These are phyloP conservation scores for Ophryocystis elektroscirrha DNA, from an alignment of 169 alveolate species.

Conservation along the genomic window DNA sequence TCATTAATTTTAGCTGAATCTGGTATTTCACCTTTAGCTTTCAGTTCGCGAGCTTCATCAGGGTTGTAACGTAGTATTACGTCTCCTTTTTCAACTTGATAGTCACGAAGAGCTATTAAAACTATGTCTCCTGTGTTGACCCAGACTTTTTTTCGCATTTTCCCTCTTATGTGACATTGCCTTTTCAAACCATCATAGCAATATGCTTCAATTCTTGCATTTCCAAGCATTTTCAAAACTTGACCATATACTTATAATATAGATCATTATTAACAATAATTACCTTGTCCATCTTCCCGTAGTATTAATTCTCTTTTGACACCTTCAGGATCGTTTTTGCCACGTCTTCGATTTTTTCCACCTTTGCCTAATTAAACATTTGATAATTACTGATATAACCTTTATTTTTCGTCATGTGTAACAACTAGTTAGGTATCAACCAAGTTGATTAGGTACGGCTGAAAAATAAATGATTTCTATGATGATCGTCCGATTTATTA, in stretches of 20 bases:
- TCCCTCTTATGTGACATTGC: constrained; percentile 89
- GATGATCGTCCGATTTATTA: too few relatives aligned
- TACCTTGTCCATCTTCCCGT: constrained; percentile 85
- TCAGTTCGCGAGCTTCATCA: constrained; percentile 84
- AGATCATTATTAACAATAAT: not conserved
- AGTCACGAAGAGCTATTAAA: constrained; percentile 81
- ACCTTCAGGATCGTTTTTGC: constrained; percentile 75
- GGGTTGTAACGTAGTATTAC: constrained; percentile 80
- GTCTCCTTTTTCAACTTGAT: constrained; percentile 91
- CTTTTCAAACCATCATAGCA: constrained; percentile 90
- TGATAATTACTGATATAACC: too few relatives aligned
- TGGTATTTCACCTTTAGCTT: constrained; percentile 86
- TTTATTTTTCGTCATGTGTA: too few relatives aligned
- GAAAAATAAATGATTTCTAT: too few relatives aligned
- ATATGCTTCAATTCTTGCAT: constrained; percentile 85
- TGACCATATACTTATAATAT: constrained; percentile 64
- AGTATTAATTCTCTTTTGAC: constrained; percentile 72
- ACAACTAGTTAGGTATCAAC: too few relatives aligned
- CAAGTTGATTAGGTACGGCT: too few relatives aligned
- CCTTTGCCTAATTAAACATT: too few relatives aligned
- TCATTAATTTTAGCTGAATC: constrained; percentile 79
- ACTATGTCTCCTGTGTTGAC: constrained; percentile 83
- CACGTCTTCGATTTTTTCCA: constrained; percentile 87
- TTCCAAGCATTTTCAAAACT: constrained; percentile 87
- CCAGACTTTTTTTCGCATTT: constrained; percentile 93